Base-by-base conservation (phyloP, 164 flowering plant species). In the Liquidambar formosana region DNA sequence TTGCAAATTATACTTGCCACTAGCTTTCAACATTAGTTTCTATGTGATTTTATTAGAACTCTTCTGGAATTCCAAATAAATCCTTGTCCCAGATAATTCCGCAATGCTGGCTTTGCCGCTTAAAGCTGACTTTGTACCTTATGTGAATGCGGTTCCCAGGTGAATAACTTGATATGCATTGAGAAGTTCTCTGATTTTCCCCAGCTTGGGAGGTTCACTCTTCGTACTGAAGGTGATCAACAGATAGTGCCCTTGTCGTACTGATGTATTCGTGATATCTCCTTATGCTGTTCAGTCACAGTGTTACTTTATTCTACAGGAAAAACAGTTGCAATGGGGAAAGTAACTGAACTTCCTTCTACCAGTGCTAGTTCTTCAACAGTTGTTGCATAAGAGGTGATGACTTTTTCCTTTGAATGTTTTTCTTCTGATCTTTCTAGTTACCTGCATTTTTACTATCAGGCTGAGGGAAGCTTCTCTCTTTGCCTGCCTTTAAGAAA, bases 161-260 rank as follows among this genome's bases (percentile, higher is more conserved):
- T 90, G 33, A 89, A 78, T 71, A 93, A 88, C 68, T 19, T 80
- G 73, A 96, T 96, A 51, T 93, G 97, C 69, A 43, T 92, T 27
- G 99, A 96, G 86, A 96, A 80, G 70, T 96, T 91, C 73, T 49
- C 90, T 52, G 98, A 96, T 65, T 88, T 91, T 63, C 82, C 95
- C 23, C 99, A 96, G 79, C 98, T 96, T 57, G 99, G 99, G 63
- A 85, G 99, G 77, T 96, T 96, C 69, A 96, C 98, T 41, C 96
- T 96, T 77, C 93, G 98, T 1, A 85, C 97, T 49, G 99, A 96
- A 89, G 99, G 99, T 95, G 63, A 72, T 38, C 59, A 65, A 47
- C n/a, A 12, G 9, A 14, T 33, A 22, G 33, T 1, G 11, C 53
- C 25, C 11, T n/a, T n/a, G 11, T 51, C 26, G 12, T 44, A 6